phyloP scores from a whole-genome alignment of 352 stramenopile genomes.

The Pythium plurisporium region DNA sequence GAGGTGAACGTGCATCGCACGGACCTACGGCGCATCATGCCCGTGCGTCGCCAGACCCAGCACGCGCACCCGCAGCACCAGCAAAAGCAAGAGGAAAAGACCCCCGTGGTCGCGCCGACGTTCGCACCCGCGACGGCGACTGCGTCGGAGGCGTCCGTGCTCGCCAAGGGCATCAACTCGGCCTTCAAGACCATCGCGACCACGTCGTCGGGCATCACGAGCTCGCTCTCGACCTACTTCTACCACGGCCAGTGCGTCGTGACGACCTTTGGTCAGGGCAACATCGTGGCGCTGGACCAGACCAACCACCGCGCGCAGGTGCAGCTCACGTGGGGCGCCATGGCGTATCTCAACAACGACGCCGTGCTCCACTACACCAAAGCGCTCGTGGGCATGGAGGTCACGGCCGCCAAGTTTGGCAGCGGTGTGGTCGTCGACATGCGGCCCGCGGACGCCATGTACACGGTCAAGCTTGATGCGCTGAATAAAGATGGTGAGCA shows the following conservation, averaged over 20 bases:
- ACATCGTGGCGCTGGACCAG: conserved; percentile 53
- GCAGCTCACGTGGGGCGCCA: conserved; percentile 59
- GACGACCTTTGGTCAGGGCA: conserved; percentile 58
- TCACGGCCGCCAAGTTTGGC: conserved; percentile 66
- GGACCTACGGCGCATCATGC: conserved; percentile 18
- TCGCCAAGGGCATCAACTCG: conserved; percentile 41
- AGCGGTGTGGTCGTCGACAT: conserved; percentile 56
- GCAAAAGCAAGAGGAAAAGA: no score
- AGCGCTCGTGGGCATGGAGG: conserved; percentile 65
- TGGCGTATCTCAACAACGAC: conserved; percentile 49
- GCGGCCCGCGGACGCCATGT: conserved; percentile 62
- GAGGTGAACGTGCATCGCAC: conserved; percentile 37
- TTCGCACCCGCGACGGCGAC: conserved; percentile 18
- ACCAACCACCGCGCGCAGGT: conserved; percentile 47
- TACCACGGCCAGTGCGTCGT: conserved; percentile 70
- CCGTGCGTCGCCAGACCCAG: conserved; percentile 25
- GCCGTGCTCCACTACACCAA: conserved; percentile 71
- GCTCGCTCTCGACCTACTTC: conserved; percentile 63
- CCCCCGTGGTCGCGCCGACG: no score
- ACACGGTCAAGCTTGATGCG: conserved; percentile 60
- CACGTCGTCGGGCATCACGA: conserved; percentile 46
- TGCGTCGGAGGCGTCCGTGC: conserved; percentile 29
- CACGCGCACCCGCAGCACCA: not conserved
- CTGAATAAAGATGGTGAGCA: conserved; percentile 36
- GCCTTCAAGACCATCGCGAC: conserved; percentile 56